A percentile compares a stretch with the other conserved stretches of the same genome.
These are phyloP conservation scores for Biscogniauxia sp. DNA, from an alignment of 2,329 filamentous ascomycete genomes.

Conservation along the genomic window DNA sequence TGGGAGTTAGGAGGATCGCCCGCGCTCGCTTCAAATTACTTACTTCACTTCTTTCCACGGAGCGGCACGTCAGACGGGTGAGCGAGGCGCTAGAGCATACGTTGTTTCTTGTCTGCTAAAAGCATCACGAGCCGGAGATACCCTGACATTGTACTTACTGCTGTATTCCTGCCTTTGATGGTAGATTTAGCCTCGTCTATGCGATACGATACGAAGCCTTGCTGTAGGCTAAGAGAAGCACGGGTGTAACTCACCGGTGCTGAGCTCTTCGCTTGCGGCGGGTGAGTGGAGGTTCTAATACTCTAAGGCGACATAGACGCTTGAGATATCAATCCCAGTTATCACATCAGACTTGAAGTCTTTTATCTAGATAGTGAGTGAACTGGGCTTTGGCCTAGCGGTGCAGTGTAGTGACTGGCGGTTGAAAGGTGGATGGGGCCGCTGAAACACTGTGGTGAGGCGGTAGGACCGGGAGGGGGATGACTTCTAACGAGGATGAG, in stretches of 20 bases:
- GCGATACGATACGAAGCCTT: slow-evolving; percentile 1
- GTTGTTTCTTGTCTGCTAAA: slow-evolving; percentile 12
- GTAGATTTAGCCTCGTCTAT: slow-evolving; percentile 1
- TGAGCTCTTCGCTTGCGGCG: background rate
- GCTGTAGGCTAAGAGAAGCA: background rate
- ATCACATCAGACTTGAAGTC: background rate
- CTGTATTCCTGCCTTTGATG: slow-evolving; percentile 15
- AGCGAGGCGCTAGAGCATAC: slow-evolving; percentile 18
- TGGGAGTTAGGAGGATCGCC: slow-evolving; percentile 17
- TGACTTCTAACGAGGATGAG: background rate
- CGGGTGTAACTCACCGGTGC: background rate
- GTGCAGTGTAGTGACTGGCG: background rate
- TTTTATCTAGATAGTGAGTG: background rate
- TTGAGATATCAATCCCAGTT: background rate
- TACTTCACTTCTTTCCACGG: slow-evolving; percentile 29
- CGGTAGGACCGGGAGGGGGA: background rate
- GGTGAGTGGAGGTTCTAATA: background rate
- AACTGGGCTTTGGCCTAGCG: background rate
- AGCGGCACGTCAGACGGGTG: slow-evolving; percentile 17
- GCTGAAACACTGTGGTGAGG: background rate
- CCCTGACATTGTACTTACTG: slow-evolving; percentile 21
- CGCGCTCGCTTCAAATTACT: slow-evolving; percentile 28
- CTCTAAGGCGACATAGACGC: background rate
- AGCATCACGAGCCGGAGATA: slow-evolving; percentile 20
- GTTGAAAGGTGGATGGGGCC: background rate